Conservation (phyloP, 2,329 filamentous ascomycete species). For the Microascus cirrosus region DNA sequence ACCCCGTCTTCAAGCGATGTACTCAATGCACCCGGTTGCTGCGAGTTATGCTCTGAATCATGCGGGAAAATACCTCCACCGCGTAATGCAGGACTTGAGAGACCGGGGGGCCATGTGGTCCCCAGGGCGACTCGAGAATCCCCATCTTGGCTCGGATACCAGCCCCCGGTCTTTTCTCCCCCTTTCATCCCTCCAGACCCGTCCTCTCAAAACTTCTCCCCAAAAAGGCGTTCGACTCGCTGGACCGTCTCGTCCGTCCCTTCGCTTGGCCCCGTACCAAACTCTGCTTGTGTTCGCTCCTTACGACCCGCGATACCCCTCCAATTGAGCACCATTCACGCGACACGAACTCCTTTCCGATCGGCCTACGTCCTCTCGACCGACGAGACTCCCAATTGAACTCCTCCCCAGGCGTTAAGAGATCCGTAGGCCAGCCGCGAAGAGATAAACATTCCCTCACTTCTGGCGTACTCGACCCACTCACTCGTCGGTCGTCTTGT, state of each 20-base stretch:
- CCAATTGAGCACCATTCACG: too few species aligned
- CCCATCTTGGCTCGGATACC: not conserved
- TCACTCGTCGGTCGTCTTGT: too few species aligned
- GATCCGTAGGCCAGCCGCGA: too few species aligned
- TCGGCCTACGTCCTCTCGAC: too few species aligned
- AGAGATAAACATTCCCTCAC: too few species aligned
- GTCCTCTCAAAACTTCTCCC: not conserved
- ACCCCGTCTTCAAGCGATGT: not conserved
- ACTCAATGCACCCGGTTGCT: not conserved
- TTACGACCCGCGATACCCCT: not conserved
- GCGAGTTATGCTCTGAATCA: not conserved
- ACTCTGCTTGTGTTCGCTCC: not conserved
- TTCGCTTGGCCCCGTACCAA: not conserved
- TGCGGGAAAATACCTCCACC: not conserved
- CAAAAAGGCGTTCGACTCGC: not conserved
- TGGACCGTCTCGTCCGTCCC: not conserved
- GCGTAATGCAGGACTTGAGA: not conserved
- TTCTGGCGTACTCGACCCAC: too few species aligned
- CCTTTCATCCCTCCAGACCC: not conserved
- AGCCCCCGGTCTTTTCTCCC: not conserved
- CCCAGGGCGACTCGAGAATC: not conserved
- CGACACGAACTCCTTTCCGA: too few species aligned
- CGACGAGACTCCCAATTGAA: too few species aligned
- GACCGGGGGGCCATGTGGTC: not conserved
- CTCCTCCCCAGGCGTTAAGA: too few species aligned